A percentile compares a stretch with the other conserved stretches of the same genome.
Conservation (phyloP, 2,329 filamentous ascomycete species). For the Sporothrix curviconia region DNA sequence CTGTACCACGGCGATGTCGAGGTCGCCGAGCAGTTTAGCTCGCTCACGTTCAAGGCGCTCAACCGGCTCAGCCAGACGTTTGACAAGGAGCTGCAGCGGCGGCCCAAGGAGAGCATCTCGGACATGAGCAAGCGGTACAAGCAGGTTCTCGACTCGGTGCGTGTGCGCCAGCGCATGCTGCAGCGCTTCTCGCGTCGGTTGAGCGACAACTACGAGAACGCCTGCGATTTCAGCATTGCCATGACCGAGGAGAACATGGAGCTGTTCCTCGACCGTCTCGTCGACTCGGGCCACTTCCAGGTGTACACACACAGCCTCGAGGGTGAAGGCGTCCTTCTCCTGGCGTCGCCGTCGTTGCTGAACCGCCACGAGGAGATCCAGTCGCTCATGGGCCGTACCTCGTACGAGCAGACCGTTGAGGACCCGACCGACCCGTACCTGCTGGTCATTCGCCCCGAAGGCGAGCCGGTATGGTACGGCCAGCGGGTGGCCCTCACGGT, state of each 20-base stretch:
- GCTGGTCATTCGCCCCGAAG: constrained; percentile 76
- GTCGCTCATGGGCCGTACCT: constrained; percentile 68
- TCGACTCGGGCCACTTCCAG: constrained; percentile 79
- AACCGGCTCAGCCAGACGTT: constrained; percentile 84
- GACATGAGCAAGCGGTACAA: constrained; percentile 99
- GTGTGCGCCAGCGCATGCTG: constrained; percentile 90
- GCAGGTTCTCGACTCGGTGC: constrained; percentile 87
- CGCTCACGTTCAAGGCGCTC: constrained; percentile 86
- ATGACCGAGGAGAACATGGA: constrained; percentile 57
- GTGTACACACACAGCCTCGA: constrained; percentile 63
- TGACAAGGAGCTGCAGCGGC: constrained; percentile 79
- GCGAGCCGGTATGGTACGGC: constrained; percentile 73
- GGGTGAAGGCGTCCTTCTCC: constrained; percentile 70
- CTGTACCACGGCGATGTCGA: constrained; percentile 93
- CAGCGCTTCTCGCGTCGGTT: constrained; percentile 90
- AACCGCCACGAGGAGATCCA: constrained; percentile 75
- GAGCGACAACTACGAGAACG: constrained; percentile 91
- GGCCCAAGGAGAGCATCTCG: constrained; percentile 71
- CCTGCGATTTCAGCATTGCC: constrained; percentile 87
- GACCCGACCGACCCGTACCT: constrained; percentile 78
- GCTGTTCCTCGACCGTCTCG: constrained; percentile 72
- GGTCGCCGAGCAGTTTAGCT: constrained; percentile 94
- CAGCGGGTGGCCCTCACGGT: constrained; percentile 64
- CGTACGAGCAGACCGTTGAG: constrained; percentile 53
- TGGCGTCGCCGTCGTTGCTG: constrained; percentile 75